Evolutionary conservation across 2,329 filamentous ascomycete genomes (phyloP).

Genomic region (Botrytis cinerea): DNA sequence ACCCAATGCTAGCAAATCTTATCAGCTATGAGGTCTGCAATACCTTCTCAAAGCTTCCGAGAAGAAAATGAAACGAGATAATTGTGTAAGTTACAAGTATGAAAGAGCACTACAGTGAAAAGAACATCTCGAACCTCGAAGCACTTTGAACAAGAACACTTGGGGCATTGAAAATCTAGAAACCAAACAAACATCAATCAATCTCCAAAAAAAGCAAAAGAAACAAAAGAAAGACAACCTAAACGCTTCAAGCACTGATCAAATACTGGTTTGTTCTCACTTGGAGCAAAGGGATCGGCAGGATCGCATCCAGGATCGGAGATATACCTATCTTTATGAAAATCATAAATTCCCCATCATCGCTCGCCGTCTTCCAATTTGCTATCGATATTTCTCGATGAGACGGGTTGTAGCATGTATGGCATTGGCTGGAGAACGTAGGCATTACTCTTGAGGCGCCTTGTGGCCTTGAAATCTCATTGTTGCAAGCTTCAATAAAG

Average conservation of each 20-base stretch:
- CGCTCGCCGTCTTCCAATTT: background rate
- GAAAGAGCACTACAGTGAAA: background rate
- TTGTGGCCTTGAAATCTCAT: background rate
- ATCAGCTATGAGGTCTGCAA: background rate
- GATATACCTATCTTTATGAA: too few relatives aligned
- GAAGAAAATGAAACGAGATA: background rate
- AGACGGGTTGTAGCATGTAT: background rate
- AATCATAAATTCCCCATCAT: background rate
- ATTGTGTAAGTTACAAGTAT: background rate
- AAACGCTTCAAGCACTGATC: background rate
- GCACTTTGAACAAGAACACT: background rate
- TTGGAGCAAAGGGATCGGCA: background rate
- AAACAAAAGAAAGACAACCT: background rate
- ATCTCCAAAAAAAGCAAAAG: too few relatives aligned
- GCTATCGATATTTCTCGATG: background rate
- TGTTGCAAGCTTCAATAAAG: background rate
- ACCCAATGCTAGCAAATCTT: background rate
- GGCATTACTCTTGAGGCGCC: background rate
- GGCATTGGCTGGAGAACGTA: background rate
- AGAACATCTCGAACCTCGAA: background rate
- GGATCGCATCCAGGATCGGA: background rate
- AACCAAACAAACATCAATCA: background rate
- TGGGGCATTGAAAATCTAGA: background rate
- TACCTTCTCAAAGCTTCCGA: too few relatives aligned
- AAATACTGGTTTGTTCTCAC: background rate